These are phyloP conservation scores for Tuber umbilicatum DNA, from an alignment of 495 filamentous ascomycete species.

Conservation along the genomic window DNA sequence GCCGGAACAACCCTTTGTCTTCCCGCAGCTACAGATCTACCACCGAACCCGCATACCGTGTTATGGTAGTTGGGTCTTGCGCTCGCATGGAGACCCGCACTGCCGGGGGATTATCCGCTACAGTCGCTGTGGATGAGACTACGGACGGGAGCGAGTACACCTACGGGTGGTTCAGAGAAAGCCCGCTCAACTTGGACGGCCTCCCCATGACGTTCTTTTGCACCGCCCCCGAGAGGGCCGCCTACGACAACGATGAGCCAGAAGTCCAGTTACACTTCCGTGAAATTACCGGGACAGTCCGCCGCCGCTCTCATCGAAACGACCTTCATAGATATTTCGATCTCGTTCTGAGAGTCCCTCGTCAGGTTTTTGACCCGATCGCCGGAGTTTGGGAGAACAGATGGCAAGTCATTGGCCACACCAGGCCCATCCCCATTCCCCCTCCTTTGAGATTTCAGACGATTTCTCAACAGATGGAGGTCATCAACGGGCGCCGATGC, in stretches of 20 bases:
- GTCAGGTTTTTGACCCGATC: neutral
- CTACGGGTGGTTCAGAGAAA: neutral
- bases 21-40: neutral
- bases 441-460: neutral
- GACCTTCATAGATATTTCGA: neutral
- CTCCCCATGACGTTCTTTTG: neutral
- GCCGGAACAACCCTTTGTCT: neutral
- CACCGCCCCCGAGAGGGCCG: neutral
- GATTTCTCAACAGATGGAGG: neutral
- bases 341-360: neutral
- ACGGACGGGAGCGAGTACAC: neutral
- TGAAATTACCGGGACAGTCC: neutral
- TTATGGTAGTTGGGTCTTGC: neutral
- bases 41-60: neutral
- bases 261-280: neutral
- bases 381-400: neutral
- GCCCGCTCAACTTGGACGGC: neutral
- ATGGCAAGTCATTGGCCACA: neutral
- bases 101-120: neutral
- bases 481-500: neutral
- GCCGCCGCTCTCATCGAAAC: neutral
- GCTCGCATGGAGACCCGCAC: neutral
- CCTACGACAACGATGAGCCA: neutral
- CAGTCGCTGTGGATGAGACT: neutral
- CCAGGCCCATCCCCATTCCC: neutral